These are phyloP conservation scores for Globisporangium nagaii DNA, from an alignment of 352 stramenopile genomes.

Conservation along the genomic window DNA sequence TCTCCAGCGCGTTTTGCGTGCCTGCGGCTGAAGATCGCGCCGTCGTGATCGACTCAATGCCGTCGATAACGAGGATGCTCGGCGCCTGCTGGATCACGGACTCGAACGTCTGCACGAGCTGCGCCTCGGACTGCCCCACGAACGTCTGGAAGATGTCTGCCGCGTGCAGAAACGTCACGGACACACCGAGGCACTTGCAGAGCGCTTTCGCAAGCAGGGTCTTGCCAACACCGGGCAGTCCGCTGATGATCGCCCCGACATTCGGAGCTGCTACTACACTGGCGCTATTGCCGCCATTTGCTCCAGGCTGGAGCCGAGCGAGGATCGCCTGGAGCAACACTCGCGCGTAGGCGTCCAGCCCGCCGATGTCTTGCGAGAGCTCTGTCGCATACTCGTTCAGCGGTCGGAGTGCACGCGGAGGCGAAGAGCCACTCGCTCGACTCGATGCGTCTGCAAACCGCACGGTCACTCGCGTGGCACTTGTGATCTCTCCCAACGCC, in stretches of 20 bases:
- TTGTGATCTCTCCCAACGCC: slow-evolving; percentile 20
- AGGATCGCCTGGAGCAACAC: slow-evolving; percentile 36
- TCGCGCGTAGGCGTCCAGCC: slow-evolving; percentile 27
- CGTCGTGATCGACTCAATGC: slow-evolving; percentile 85
- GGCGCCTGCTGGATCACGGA: slow-evolving; percentile 32
- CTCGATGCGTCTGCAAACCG: slow-evolving; percentile 14
- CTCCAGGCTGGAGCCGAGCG: slow-evolving; percentile 14
- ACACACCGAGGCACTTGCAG: slow-evolving; percentile 31
- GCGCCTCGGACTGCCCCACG: slow-evolving; percentile 86
- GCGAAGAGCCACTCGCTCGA: not conserved
- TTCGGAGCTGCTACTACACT: slow-evolving; percentile 14
- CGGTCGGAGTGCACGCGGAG: slow-evolving; percentile 12
- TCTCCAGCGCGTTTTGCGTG: slow-evolving; percentile 57
- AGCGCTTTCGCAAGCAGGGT: slow-evolving; percentile 45
- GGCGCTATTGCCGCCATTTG: not conserved
- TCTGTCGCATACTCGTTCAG: slow-evolving; percentile 21
- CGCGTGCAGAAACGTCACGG: slow-evolving; percentile 56
- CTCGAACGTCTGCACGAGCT: slow-evolving; percentile 64
- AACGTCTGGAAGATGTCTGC: slow-evolving; percentile 94
- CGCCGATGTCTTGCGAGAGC: slow-evolving; percentile 33
- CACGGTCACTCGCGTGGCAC: slow-evolving; percentile 20
- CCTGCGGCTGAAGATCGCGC: slow-evolving; percentile 50
- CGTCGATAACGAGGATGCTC: slow-evolving; percentile 84
- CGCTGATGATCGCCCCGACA: slow-evolving; percentile 61
- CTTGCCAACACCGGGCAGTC: slow-evolving; percentile 71